Evolutionary conservation across 2,329 filamentous ascomycete species (phyloP), one percentile per base, ranked within the genome.

Genomic region (Colletotrichum tamarilloi): DNA sequence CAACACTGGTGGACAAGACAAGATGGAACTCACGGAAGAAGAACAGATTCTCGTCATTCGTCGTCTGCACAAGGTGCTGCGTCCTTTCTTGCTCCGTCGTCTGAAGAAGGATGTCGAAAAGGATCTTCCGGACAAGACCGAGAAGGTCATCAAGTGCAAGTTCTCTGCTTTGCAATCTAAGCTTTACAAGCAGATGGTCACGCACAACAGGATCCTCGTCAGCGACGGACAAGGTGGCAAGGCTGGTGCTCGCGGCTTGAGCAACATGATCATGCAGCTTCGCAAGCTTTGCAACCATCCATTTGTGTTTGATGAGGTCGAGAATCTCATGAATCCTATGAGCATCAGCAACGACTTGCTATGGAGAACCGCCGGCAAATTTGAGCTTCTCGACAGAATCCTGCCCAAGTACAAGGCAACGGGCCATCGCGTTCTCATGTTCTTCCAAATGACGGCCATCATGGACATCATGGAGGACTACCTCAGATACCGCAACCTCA

Each of bases 381-480:
- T 99, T 79, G 97, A 99, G 85, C 88, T 99, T 35, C 88, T 99
- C 30, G 97, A 99, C 82, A 90, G 97, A 64, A 88, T 99, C 74
- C 83, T 99, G 75, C 97, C 97, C 59, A 99, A 99, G 84, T 98
- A 99, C 83, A 91, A 94, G 77, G 92, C 90, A 3, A 95, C 94
- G 1, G 95, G 95, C 19, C 97, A 99, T 90, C 93, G 97, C 83
- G 95, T 98, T 32, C 88, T 99, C 82, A 98, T 99, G 94, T 99
- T 99, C 90, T 99, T 99, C 89, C 97, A 99, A 83, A 99, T 99
- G 97, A 99, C 97, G 4, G 95, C 97, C 75, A 99, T 99, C 81
- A 99, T 99, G 97, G 98, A 99, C 84, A 99, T 99, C 80, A 98
- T 99, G 97, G 97, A 99, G 79, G 97, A 99, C 82, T 99, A 97